Evolutionary conservation across 1,284 basidiomycete genomes (phyloP).

Genomic region (Cutaneotrichosporon arboriforme): DNA sequence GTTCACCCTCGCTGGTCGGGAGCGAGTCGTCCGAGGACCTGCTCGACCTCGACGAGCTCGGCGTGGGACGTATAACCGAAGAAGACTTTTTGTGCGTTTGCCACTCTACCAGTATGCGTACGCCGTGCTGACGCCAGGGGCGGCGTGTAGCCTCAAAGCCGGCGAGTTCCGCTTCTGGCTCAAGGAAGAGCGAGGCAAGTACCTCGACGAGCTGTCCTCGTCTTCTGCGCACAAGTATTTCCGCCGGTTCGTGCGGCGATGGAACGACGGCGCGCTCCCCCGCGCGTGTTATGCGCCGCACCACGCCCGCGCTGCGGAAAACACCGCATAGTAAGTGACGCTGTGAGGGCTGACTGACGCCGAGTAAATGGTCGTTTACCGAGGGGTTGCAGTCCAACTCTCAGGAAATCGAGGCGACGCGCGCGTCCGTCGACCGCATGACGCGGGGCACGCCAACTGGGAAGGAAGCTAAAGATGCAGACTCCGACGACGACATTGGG

Average conservation of each 20-base stretch:
- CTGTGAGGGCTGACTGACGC: neutral
- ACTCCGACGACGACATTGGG: conserved; percentile 8
- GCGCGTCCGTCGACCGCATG: conserved; percentile 12
- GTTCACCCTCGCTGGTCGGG: conserved; percentile 5
- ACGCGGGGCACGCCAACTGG: conserved; percentile 2
- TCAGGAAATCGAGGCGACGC: conserved; percentile 16
- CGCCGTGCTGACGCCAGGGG: conserved; percentile 7
- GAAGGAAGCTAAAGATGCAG: neutral
- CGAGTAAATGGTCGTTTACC: conserved; percentile 41
- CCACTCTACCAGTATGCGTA: neutral
- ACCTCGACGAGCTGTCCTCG: conserved; percentile 42
- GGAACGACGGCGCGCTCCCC: conserved; percentile 44
- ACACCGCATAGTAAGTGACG: conserved; percentile 32
- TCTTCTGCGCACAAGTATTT: conserved; percentile 45
- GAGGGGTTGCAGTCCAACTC: conserved; percentile 26
- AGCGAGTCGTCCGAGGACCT: conserved; percentile 27
- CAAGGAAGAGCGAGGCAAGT: conserved; percentile 35
- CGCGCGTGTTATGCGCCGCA: conserved; percentile 29
- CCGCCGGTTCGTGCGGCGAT: conserved; percentile 44
- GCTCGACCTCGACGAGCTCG: conserved; percentile 35
- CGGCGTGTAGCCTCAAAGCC: conserved; percentile 23
- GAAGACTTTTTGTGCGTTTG: conserved; percentile 46
- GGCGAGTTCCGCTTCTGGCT: conserved; percentile 41
- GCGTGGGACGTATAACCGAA: conserved; percentile 35
- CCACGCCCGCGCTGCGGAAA: conserved; percentile 23